Percentiles rank a stretch among this genome's conserved stretches.
Conservation (phyloP, 2,329 filamentous ascomycete genomes). For the Cladophialophora psammophila region DNA sequence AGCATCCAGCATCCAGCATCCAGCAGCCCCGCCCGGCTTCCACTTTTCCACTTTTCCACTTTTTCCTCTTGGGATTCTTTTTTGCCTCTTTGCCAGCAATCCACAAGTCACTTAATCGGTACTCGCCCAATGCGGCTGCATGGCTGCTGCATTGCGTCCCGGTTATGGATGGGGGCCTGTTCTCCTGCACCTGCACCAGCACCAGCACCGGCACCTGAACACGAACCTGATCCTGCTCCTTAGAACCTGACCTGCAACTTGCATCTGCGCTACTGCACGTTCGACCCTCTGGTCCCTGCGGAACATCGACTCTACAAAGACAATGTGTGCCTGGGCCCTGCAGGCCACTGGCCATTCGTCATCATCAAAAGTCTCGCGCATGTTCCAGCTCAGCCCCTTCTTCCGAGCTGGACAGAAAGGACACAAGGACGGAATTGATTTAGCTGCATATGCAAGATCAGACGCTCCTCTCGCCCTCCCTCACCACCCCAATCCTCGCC, state of each 20-base stretch:
- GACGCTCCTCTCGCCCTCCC: slow-evolving; percentile 8
- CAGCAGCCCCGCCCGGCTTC: background rate
- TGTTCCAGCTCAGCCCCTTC: slow-evolving; percentile 32
- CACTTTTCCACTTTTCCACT: slow-evolving; percentile 7
- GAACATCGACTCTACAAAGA: slow-evolving; percentile 1
- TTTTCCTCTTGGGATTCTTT: slow-evolving; percentile 9
- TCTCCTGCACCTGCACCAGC: slow-evolving; percentile 4
- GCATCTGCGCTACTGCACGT: slow-evolving; percentile 35
- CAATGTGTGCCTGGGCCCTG: slow-evolving; percentile 10
- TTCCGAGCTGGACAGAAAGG: slow-evolving; percentile 16
- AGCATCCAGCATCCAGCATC: slow-evolving; percentile 2
- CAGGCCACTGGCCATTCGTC: slow-evolving; percentile 24
- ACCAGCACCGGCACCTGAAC: background rate
- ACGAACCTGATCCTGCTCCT: slow-evolving; percentile 1
- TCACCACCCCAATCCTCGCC: slow-evolving; percentile 21
- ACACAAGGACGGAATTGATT: slow-evolving; percentile 15
- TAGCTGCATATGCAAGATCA: slow-evolving; percentile 40
- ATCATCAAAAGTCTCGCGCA: slow-evolving; percentile 12
- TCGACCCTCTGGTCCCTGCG: slow-evolving; percentile 15
- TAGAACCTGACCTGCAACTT: slow-evolving; percentile 18
- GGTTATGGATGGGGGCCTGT: slow-evolving; percentile 1
- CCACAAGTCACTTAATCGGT: background rate
- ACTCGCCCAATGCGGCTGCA: slow-evolving; percentile 3
- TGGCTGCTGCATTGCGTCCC: slow-evolving; percentile 7
- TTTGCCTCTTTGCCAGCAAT: slow-evolving; percentile 7